These are phyloP conservation scores for Dovyalis caffra DNA, from an alignment of 345 rosid species.

Conservation along the genomic window DNA sequence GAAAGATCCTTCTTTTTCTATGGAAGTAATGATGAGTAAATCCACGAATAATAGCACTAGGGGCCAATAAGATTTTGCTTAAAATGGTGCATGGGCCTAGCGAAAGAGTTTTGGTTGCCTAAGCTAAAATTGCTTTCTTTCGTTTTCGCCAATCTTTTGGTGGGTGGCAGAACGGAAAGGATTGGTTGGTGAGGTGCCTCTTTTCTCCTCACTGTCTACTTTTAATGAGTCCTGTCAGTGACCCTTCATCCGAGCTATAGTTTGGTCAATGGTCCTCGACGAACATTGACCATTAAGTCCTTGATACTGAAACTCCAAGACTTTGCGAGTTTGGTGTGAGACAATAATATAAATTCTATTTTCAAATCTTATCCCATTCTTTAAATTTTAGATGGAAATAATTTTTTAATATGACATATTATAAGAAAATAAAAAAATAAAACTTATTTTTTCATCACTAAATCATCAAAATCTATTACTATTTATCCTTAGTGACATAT, in stretches of 20 bases:
- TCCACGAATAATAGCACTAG: conserved; percentile 36
- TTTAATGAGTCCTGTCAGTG: conserved; percentile 18
- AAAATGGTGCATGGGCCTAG: conserved; percentile 30
- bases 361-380: too few relatives aligned
- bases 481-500: too few relatives aligned
- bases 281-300: conserved; percentile 13
- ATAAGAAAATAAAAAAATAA: too few relatives aligned
- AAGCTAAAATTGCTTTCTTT: conserved; percentile 30
- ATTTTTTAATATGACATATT: too few relatives aligned
- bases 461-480: too few relatives aligned
- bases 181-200: conserved; percentile 16
- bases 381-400: too few relatives aligned
- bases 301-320: background rate
- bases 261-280: conserved; percentile 6
- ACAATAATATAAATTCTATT: too few relatives aligned
- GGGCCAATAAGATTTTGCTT: conserved; percentile 35
- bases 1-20: conserved; percentile 28
- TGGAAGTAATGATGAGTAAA: conserved; percentile 62
- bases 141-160: conserved; percentile 28
- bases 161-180: conserved; percentile 31
- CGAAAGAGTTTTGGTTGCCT: conserved; percentile 21
- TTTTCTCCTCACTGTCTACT: conserved; percentile 32
- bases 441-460: too few relatives aligned
- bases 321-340: too few relatives aligned
- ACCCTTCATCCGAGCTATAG: conserved; percentile 7